Base-by-base conservation (phyloP, 495 filamentous ascomycete species). In the Geoglossum glabrum region DNA sequence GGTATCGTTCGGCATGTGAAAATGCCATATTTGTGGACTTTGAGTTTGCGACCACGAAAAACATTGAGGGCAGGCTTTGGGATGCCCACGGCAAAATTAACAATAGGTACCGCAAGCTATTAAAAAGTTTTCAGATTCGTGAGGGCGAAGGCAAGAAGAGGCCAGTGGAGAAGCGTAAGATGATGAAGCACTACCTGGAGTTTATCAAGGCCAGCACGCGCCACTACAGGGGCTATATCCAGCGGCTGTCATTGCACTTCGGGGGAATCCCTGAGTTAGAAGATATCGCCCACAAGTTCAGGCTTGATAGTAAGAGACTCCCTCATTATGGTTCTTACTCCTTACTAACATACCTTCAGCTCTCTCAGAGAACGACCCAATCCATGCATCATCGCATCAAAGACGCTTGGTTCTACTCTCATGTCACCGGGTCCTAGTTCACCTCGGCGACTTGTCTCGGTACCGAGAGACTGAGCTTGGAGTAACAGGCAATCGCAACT, bases 401-500 rank as follows among this genome's bases (percentile, higher is more conserved):
- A 49, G 49, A 15, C 57, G 36, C 7, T 68, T 75, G 36, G 76
- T 90, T 56, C 75, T 87, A 7, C 67, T 71, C 56, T 90, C 86
- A 15, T 95, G 88, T 69, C 83, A 95, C 70, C 79, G 80, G 54
- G 85, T 85, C 9, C 76, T 97, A 30, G 82, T 95, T 49, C 84
- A 80, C 57, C 79, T 98, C 10, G 92, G 92, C 47, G 92, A 98
- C 65, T 76, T 98, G 30, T 88, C 87, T 34, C 81, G 92, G 61
- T 98, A 96, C 66, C 83, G 93, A 49, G 87, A 88, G 65, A 79
- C 80, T 27, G 78, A 85, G 66, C 66, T 76, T 43, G 69, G 71
- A 36, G 72, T 72, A 59, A 82, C 84, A 69, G 74, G 38, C 8
- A 49, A 84, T 57, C 80, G 76, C 54, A 82, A 85, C 62, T 95